Base-by-base conservation (phyloP, 768 basidiomycete genomes). In the Naganishia randhawae region DNA sequence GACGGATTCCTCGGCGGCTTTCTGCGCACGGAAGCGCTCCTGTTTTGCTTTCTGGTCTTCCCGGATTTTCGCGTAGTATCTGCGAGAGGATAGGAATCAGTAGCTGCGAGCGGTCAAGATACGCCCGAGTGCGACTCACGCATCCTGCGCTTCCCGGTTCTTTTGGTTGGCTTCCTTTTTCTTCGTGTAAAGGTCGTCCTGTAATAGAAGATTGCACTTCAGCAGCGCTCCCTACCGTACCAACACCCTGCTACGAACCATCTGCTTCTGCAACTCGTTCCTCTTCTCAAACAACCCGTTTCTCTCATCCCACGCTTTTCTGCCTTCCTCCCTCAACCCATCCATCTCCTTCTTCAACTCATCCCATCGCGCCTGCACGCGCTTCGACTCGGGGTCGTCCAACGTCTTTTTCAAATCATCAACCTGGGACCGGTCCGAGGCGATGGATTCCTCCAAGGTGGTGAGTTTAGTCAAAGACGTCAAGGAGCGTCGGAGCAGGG, bases 351-450 rank as follows among this genome's bases (percentile, higher is more conserved):
- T 84, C 81, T 88, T 88, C 80, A 97, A 86, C 31, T 84, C 81
- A 69, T 92, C 89, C 77, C 87, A 97, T 67, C 87, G 86, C 25
- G 93, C 89, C 35, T 87, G 87, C 33, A 87, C 79, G 16, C 89
- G 90, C 79, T 90, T 90, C 45, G 86, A 84, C 72, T 90, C 91
- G 33, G 96, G 96, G 73, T 98, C 92, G 75, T 97, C 92, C 35
- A 94, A 85, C 75, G 90, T 86, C 71, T 87, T 87, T 69, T 86
- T 86, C 67, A 97, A 84, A 57, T 88, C 89, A 19, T 93, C 92
- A n/a, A 89, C 76, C 71, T 84, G 80, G 10, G 81, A 82, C 67
- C 88, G 87, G 78, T 92, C 89, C 10, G 85, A 85, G 54, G 94
- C 90, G 72, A 99, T 93, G 31, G 86, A 78, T 1, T 88, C 86